Evolutionary conservation across 768 basidiomycete species (phyloP), one percentile per base, ranked within the genome.

Genomic region (Solioccasus polychromus): DNA sequence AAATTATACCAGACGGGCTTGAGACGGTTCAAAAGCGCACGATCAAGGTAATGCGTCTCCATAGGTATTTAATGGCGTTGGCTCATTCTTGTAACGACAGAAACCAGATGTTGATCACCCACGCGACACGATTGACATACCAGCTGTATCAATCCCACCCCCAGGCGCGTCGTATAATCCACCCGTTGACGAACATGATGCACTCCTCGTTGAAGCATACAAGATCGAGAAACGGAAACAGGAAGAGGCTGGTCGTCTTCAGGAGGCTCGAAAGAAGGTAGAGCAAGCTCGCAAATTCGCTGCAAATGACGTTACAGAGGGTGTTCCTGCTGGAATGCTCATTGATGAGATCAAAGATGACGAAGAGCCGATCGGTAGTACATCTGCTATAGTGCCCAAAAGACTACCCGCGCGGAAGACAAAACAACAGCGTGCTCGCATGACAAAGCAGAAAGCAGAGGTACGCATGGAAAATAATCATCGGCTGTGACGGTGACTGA

Each of bases 121-220:
- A 0, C 75, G 78, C 31, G 57, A 77, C 18, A 45, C 63, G 18
- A 90, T 90, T 48, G 71, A 76, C 8, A 52, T 86, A 0, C 79
- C 85, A 1, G 85, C 89, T 1, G 77, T 92, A 1, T 55, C 70
- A 1, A 68, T 81, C 3, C 93, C 93, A 0, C 88, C 89, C 53
- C 80, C 80, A 25, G 93, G 93, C 17, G 78, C 85, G 3, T 93
- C 91, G 15, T 97, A 97, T 62, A 96, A 96, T 61, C 93, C 93
- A 0, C 80, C 82, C 0, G 79, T 77, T 1, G 73, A 78, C 4
- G 80, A 84, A 0, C 88, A 95, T 54, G 76, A 79, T 39, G 79
- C 80, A 39, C 77, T 95, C 5, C 61, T 97, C 18, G 68, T 76
- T 11, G 67, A 77, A 40, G 93, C 92, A 0, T 75, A 81, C 41